Evolutionary conservation across 2,329 filamentous ascomycete genomes (phyloP).

Genomic region (Aspergillus sp.): DNA sequence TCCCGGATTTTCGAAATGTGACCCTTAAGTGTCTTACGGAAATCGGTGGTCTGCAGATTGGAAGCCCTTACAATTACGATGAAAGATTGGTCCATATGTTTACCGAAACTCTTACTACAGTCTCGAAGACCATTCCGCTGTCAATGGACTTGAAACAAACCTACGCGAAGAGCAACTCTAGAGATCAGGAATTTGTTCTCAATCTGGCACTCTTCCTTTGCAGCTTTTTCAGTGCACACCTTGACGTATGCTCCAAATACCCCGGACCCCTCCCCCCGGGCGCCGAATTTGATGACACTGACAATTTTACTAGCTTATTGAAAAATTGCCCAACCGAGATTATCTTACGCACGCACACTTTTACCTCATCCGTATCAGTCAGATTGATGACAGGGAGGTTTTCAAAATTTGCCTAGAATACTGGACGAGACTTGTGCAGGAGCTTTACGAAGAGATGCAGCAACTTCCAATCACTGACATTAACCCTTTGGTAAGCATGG

Average conservation of each 20-base stretch:
- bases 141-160: conserved; percentile 85
- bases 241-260: conserved; percentile 57
- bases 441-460: conserved; percentile 99
- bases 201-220: conserved; percentile 93
- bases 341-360: conserved; percentile 95
- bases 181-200: conserved; percentile 96
- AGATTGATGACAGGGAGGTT: conserved; percentile 97
- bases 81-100: conserved; percentile 98
- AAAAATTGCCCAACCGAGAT: conserved; percentile 91
- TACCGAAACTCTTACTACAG: conserved; percentile 88
- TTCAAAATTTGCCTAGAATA: conserved; percentile 99
- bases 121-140: conserved; percentile 88
- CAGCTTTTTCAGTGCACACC: conserved; percentile 93
- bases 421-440: conserved; percentile 97
- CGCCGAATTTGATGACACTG: conserved; percentile 1
- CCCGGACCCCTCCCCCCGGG: background rate
- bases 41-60: conserved; percentile 89
- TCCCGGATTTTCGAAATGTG: conserved; percentile 92
- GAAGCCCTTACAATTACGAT: conserved; percentile 71
- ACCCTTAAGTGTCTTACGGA: conserved; percentile 96
- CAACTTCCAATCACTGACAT: conserved; percentile 87
- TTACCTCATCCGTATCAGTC: conserved; percentile 95
- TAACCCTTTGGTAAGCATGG: conserved; percentile 81
- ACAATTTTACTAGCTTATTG: conserved; percentile 63
- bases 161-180: conserved; percentile 84